Evolutionary conservation across 176 grass and related monocot genomes (phyloP), one percentile per base, ranked within the genome.

Genomic region (Musa schizocarpa): DNA sequence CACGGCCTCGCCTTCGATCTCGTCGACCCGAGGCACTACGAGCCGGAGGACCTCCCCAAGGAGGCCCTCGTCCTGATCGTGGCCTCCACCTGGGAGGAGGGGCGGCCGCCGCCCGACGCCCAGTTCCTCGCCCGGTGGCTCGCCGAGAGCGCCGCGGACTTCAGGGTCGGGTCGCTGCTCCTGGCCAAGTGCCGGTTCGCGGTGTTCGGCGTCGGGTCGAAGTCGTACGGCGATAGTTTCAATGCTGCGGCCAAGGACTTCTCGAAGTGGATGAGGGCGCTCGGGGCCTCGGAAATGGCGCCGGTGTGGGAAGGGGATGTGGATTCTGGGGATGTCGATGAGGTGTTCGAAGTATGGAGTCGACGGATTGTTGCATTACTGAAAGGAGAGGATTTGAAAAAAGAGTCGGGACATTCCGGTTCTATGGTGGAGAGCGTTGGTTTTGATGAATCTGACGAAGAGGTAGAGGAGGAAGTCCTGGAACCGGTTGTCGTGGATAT

Each of bases 171-270:
- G 1, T 88, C 92, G 17, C 75, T 92, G 8, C 80, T 89, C 50
- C 87, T 96, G 64, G 89, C 89, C 19, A 21, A 69, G 26, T 82
- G 90, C 80, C 83, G 81, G 52, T 96, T 92, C 75, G 87, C 92
- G 8, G 75, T 96, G 27, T 96, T 96, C 57, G 89, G 92, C 21
- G 89, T 92, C 20, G 92, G 92, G 0, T 96, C 92, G 20, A 53
- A 65, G 2, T 80, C 89, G 11, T 96, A 96, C 71, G 84, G 84
- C 0, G 82, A 87, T 29, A 82, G 73, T 50, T 96, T 89, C 80
- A 96, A 92, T 84, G 84, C 84, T 5, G 80, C 86, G 20, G 90
- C 90, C 7, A 91, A 73, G 80, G 89, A 81, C 86, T 93, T 98
- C 82, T 88, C 90, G 8, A 83, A 83, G 11, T 98, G 90, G 90